Conservation (phyloP, 2,329 filamentous ascomycete species). For the Akanthomyces muscarius region DNA sequence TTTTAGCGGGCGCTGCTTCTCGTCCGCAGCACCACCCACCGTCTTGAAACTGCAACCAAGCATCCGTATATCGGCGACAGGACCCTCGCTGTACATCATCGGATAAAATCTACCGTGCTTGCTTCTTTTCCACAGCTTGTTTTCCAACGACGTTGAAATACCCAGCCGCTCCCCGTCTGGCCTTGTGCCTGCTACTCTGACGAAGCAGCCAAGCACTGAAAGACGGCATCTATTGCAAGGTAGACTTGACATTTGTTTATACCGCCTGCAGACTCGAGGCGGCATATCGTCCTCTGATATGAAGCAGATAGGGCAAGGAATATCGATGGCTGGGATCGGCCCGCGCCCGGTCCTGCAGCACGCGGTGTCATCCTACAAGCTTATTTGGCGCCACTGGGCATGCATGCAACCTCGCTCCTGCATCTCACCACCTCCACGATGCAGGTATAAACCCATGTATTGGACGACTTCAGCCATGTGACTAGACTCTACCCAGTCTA, state of each 20-base stretch:
- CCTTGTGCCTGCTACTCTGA: no score
- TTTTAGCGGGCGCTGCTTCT: neutral
- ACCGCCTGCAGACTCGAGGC: no score
- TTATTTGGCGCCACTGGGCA: conserved; percentile 4
- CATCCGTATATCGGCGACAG: neutral
- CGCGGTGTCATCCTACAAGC: neutral
- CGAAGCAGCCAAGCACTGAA: no score
- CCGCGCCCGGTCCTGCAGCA: neutral
- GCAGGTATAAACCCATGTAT: neutral
- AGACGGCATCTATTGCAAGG: no score
- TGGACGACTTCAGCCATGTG: neutral
- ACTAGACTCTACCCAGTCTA: neutral
- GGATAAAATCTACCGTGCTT: neutral
- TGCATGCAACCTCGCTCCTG: neutral
- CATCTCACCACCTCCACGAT: neutral
- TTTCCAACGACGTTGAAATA: no score
- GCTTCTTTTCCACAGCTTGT: neutral
- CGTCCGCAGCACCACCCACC: neutral
- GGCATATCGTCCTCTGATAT: no score
- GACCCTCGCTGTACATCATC: no score
- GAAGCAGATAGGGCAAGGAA: no score
- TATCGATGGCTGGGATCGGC: neutral
- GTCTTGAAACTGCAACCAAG: neutral
- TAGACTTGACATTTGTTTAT: neutral
- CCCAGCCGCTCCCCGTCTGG: no score